Evolutionary conservation across 2,329 filamentous ascomycete species (phyloP), one percentile per base, ranked within the genome.

Genomic region (Aureobasidium sp.): DNA sequence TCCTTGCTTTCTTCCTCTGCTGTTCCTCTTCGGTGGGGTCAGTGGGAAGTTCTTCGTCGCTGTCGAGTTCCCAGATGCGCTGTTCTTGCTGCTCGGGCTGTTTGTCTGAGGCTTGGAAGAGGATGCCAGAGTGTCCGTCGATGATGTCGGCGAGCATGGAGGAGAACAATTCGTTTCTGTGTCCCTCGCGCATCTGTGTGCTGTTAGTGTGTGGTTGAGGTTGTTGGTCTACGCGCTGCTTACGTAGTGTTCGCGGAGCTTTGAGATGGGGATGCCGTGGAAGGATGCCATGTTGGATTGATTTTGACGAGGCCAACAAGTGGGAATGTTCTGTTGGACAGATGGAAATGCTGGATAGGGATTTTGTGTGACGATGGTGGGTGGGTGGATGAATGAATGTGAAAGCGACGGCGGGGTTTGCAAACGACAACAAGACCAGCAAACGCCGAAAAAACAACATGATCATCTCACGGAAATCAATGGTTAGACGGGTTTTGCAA

Each of bases 401-500:
- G 31, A 6, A 9, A 50, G 47, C 8, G 47, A 50, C 10, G n/a
- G 31, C 13, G 11, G 47, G 31, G 31, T 4, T 6, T 50, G 19
- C 50, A 54, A 54, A 54, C 50, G 37, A 54, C 50, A 54, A 42
- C 37, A 54, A 37, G 29, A 54, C 50, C n/a, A 54, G 50, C 50
- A 54, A 54, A 42, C 50, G 50, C 50, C 50, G 50, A 42, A 37
- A 35, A 11, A 35, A 50, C 45, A 50, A 35, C 46, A 35, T 23
- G 27, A 17, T 1, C 8, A 13, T n/a, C 4, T 47, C 43, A 47
- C 15, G 25, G 3, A 9, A 19, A 4, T 23, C 9, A 3, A 15
- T n/a, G 9, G 42, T 15, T 21, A 23, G 38, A 45, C 10, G 21
- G 10, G 7, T n/a, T n/a, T n/a, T n/a, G n/a, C n/a, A n/a, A n/a